Evolutionary conservation across 805 yeast genomes (phyloP), one percentile per base, ranked within the genome.

Genomic region (Babjeviella inositovora): DNA sequence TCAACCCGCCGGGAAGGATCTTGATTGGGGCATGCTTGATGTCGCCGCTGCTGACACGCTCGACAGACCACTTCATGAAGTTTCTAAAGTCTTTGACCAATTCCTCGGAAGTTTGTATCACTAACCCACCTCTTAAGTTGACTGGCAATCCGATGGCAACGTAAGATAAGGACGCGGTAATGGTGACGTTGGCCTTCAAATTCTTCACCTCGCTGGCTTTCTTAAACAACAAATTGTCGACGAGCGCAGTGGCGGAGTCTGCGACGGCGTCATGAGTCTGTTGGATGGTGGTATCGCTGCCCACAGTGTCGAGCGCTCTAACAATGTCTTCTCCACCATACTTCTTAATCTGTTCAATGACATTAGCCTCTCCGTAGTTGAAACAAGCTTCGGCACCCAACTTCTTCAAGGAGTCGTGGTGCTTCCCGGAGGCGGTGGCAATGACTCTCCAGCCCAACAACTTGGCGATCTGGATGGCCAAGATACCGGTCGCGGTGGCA

Each of bases 401-500:
- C 1, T 37, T 26, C 33, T 51, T 53, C 31, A 69, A 37, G 23
- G 35, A 37, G 8, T 47, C 47, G 29, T 47, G 50, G 37, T 66
- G 50, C 33, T 56, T 59, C 27, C 46, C 37, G 3, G 72, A 62
- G n/a, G n/a, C n/a, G n/a, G n/a, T n/a, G n/a, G n/a, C n/a, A n/a
- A n/a, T n/a, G n/a, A n/a, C n/a, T n/a, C n/a, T n/a, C n/a, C n/a
- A n/a, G n/a, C n/a, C n/a, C n/a, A 62, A 29, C 16, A 50, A 37
- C 33, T 62, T 63, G 12, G 74, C 75, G 20, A 70, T 31, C 50
- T 76, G 85, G 25, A 71, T 58, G 7, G 70, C 66, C 13, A 50
- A 22, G 23, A 50, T 53, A 14, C 82, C 84, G 8, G 72, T 56
- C 11, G 75, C 59, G 11, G 77, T 57, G n/a, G 80, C 66, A 31